Conservation (phyloP, 2,329 filamentous ascomycete genomes). For the Sclerotinia minor region DNA sequence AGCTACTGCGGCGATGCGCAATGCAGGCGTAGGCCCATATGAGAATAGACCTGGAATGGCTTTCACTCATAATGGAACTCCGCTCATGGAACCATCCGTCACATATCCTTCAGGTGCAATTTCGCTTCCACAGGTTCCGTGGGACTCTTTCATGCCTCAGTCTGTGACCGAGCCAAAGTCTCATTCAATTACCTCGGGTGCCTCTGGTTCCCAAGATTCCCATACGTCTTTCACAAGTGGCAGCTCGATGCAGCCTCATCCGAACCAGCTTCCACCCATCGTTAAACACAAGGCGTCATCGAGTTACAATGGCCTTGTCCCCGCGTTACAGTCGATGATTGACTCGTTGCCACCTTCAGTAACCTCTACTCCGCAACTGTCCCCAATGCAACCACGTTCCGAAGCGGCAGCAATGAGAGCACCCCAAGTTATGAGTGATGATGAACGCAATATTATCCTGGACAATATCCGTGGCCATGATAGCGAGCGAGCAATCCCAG, state of each 20-base stretch:
- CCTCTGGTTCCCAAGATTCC: conserved; percentile 68
- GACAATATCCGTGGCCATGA: conserved; percentile 84
- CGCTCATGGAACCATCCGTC: conserved; percentile 75
- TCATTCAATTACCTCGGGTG: conserved; percentile 69
- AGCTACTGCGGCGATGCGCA: conserved; percentile 73
- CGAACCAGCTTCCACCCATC: conserved; percentile 66
- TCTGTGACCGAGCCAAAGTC: conserved; percentile 70
- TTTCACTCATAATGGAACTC: conserved; percentile 69
- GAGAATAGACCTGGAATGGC: conserved; percentile 62
- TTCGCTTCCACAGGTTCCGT: conserved; percentile 81
- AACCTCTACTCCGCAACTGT: conserved; percentile 70
- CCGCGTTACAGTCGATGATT: conserved; percentile 70
- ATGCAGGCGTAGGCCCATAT: conserved; percentile 52
- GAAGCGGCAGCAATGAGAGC: conserved; percentile 57
- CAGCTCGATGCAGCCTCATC: conserved; percentile 57
- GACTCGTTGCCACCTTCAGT: conserved; percentile 69
- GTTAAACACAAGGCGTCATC: conserved; percentile 61
- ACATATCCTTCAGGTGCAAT: conserved; percentile 77
- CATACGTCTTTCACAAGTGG: conserved; percentile 62
- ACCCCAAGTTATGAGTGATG: conserved; percentile 79
- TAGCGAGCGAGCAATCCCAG: conserved; percentile 76
- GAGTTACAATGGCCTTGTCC: conserved; percentile 59
- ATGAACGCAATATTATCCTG: conserved; percentile 80
- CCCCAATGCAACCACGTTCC: conserved; percentile 67
- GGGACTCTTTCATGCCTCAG: conserved; percentile 83